phyloP scores from a whole-genome alignment of 208 protist genomes.

The Strigomonas culicis region DNA sequence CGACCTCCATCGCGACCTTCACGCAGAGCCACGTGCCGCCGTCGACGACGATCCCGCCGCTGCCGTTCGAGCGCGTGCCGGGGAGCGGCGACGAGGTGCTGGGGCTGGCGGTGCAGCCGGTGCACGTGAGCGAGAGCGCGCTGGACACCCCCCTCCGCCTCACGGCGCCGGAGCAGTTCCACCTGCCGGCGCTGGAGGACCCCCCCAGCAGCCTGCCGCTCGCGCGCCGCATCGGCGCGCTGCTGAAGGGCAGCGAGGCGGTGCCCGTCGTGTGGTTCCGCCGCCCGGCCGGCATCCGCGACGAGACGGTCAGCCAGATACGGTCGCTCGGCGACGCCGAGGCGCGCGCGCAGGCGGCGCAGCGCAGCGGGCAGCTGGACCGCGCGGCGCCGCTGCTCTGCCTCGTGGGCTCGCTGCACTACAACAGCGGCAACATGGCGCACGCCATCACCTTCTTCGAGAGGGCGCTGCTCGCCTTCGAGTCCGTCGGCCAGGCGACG shows the following conservation, averaged over 20 bases:
- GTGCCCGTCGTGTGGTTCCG: constrained; percentile 44
- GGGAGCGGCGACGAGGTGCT: constrained; percentile 49
- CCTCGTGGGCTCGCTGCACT: constrained; percentile 60
- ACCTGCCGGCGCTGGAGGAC: constrained; percentile 61
- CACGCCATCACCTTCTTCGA: constrained; percentile 45
- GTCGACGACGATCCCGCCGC: constrained; percentile 43
- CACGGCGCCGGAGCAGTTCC: constrained; percentile 61
- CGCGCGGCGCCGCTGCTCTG: constrained; percentile 56
- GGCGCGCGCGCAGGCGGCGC: constrained; percentile 50
- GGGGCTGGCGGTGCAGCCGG: constrained; percentile 33
- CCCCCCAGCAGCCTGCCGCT: constrained; percentile 53
- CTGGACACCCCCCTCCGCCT: constrained; percentile 83
- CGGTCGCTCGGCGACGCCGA: constrained; percentile 55
- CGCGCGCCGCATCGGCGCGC: constrained; percentile 51
- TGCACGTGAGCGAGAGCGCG: constrained; percentile 53
- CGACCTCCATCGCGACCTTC: constrained; percentile 27
- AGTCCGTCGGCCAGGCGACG: constrained; percentile 35
- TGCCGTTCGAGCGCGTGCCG: constrained; percentile 53
- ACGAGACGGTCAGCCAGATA: constrained; percentile 30
- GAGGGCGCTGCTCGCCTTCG: constrained; percentile 54
- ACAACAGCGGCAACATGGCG: constrained; percentile 83
- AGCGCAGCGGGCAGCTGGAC: constrained; percentile 43
- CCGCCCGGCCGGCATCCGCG: constrained; percentile 11
- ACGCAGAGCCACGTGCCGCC: constrained; percentile 22
- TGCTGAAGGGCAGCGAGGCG: constrained; percentile 70